Percentiles rank a stretch among this genome's conserved stretches.
Evolutionary conservation across 192 early-diverging fungal genomes (phyloP).

Genomic region (Backusella luteola): DNA sequence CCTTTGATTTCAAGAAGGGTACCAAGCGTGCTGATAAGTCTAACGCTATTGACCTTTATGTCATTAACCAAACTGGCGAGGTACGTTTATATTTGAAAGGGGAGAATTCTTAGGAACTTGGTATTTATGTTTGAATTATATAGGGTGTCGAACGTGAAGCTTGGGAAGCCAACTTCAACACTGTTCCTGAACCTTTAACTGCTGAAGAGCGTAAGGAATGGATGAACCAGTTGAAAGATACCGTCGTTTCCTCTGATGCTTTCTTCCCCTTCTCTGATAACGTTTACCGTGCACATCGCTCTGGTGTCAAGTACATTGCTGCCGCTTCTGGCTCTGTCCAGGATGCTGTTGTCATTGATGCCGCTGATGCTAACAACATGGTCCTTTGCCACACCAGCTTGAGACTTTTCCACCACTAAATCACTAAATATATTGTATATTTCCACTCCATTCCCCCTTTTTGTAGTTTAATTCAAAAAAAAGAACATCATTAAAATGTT

Average conservation of each 20-base stretch:
- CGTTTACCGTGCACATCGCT: slow-evolving; percentile 78
- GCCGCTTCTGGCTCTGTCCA: slow-evolving; percentile 90
- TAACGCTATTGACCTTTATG: slow-evolving; percentile 96
- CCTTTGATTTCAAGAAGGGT: slow-evolving; percentile 79
- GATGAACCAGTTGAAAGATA: slow-evolving; percentile 64
- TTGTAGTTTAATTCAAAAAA: slow-evolving; percentile 13
- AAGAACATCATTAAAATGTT: background rate
- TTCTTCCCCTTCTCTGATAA: slow-evolving; percentile 99
- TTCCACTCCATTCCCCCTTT: background rate
- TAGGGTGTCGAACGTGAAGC: slow-evolving; percentile 58
- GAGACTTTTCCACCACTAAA: slow-evolving; percentile 96
- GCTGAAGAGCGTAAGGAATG: slow-evolving; percentile 77
- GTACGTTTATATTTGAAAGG: slow-evolving; percentile 25
- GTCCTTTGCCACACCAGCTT: slow-evolving; percentile 83
- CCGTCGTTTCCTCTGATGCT: slow-evolving; percentile 93
- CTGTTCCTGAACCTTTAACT: slow-evolving; percentile 77
- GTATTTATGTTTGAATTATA: background rate
- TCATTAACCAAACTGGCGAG: slow-evolving; percentile 85
- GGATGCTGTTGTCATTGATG: slow-evolving; percentile 81
- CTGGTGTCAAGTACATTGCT: slow-evolving; percentile 87
- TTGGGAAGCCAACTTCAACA: slow-evolving; percentile 82
- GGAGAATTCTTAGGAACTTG: background rate
- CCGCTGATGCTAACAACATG: slow-evolving; percentile 82
- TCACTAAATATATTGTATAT: background rate
- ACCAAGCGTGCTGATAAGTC: slow-evolving; percentile 94